Evolutionary conservation across 1,284 basidiomycete genomes (phyloP).

Genomic region (Sphagnurus paluster): DNA sequence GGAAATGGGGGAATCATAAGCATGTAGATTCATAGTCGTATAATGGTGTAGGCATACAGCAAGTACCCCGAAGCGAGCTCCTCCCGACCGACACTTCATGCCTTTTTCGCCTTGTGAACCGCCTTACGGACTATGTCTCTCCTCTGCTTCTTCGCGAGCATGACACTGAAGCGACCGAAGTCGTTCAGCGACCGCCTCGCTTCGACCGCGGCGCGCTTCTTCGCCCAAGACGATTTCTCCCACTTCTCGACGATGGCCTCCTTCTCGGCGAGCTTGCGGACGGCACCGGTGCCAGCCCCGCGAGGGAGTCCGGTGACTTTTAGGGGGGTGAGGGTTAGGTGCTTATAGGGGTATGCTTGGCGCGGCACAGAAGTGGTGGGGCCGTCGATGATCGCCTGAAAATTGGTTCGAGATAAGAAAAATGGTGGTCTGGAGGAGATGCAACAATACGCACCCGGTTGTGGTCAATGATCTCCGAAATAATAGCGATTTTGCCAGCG

Average conservation of each 20-base stretch:
- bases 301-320: conserved; percentile 87
- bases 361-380: conserved; percentile 90
- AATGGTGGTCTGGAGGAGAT: neutral
- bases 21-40: conserved; percentile 16
- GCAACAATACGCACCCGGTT: conserved; percentile 75
- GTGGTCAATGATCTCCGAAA: conserved; percentile 98
- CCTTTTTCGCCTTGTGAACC: conserved; percentile 49
- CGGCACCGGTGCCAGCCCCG: conserved; percentile 77
- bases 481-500: conserved; percentile 91
- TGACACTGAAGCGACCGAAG: conserved; percentile 85
- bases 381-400: conserved; percentile 93
- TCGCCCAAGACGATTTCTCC: conserved; percentile 86
- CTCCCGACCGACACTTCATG: conserved; percentile 24
- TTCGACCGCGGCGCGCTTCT: conserved; percentile 82
- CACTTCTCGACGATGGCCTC: conserved; percentile 79
- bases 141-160: conserved; percentile 77
- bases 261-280: conserved; percentile 90
- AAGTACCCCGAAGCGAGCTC: conserved; percentile 6
- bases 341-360: conserved; percentile 90
- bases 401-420: neutral
- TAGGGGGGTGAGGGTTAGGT: conserved; percentile 91
- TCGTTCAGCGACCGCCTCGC: conserved; percentile 82
- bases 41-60: conserved; percentile 5
- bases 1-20: conserved; percentile 9
- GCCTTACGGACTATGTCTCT: conserved; percentile 70